Evolutionary conservation across 1,284 basidiomycete genomes (phyloP).

Genomic region (Tilletia indica): DNA sequence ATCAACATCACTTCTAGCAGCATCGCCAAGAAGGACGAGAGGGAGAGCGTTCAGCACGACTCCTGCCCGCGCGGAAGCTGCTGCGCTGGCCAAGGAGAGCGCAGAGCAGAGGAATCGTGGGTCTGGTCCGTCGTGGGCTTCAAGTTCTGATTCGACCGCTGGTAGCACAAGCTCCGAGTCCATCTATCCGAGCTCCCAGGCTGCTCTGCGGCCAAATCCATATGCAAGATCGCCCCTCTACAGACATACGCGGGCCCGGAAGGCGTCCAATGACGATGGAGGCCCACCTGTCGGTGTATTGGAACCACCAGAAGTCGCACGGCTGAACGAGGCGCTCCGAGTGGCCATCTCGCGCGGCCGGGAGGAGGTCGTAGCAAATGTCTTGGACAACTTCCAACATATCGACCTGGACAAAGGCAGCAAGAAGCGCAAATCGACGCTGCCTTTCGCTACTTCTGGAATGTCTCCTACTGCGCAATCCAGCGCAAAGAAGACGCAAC

Average conservation of each 20-base stretch:
- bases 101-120: not conserved
- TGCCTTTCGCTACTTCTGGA: not conserved
- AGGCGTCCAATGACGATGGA: not conserved
- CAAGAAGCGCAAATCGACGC: not conserved
- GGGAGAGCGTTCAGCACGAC: not conserved
- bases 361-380: not conserved
- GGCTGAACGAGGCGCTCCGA: constrained; percentile 15
- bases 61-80: not conserved
- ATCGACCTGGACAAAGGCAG: not conserved
- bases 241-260: not conserved
- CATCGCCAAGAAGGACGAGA: not conserved
- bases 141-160: not conserved
- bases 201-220: constrained; percentile 12
- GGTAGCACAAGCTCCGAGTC: not conserved
- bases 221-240: constrained; percentile 13
- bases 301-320: constrained; percentile 3
- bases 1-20: not conserved
- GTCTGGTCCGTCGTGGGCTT: not conserved
- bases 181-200: constrained; percentile 7
- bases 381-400: not conserved
- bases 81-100: not conserved
- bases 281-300: not conserved
- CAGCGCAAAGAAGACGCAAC: not conserved
- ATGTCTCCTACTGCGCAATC: not conserved
- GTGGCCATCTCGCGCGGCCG: not conserved